A percentile compares a stretch with the other conserved stretches of the same genome.
These are phyloP conservation scores for Aurinia saxatilis DNA, from an alignment of 345 rosid species.

Conservation along the genomic window DNA sequence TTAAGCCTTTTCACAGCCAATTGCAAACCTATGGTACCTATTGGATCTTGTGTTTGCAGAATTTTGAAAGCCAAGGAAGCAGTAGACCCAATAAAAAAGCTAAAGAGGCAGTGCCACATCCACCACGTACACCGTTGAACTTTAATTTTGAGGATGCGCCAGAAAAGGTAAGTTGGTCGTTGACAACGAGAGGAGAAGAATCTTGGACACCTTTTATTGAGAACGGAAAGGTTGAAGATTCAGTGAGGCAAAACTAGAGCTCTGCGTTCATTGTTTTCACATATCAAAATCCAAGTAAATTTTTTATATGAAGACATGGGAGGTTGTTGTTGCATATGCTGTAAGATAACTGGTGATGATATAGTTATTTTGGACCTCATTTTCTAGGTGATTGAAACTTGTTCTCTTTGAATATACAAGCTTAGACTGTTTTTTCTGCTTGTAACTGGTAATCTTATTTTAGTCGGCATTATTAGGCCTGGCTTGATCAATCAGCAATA, in stretches of 20 bases:
- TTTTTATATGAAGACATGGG: background rate
- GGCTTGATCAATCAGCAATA: too few relatives aligned
- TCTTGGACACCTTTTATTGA: conserved; percentile 46
- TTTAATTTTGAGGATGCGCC: conserved; percentile 54
- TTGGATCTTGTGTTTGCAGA: conserved; percentile 24
- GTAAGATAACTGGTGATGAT: background rate
- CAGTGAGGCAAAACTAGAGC: conserved; percentile 39
- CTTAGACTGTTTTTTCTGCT: too few relatives aligned
- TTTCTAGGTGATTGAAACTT: background rate
- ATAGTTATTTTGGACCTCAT: background rate
- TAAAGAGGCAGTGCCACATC: conserved; percentile 5
- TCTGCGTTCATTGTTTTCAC: conserved; percentile 35
- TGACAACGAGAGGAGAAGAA: conserved; percentile 24
- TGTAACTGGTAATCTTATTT: too few relatives aligned
- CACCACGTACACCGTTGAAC: conserved; percentile 4
- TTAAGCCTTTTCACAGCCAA: too few relatives aligned
- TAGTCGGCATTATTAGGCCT: too few relatives aligned
- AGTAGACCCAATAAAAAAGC: conserved; percentile 9
- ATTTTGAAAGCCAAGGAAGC: conserved; percentile 25
- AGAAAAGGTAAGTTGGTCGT: conserved; percentile 47
- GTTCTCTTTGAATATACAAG: too few relatives aligned
- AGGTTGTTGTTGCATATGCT: background rate
- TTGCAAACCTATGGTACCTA: too few relatives aligned
- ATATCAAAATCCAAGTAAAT: conserved; percentile 14
- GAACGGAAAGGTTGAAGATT: conserved; percentile 37